These are phyloP conservation scores for Barnettozyma hawaiiensis DNA, from an alignment of 1,139 yeast genomes.

Conservation along the genomic window DNA sequence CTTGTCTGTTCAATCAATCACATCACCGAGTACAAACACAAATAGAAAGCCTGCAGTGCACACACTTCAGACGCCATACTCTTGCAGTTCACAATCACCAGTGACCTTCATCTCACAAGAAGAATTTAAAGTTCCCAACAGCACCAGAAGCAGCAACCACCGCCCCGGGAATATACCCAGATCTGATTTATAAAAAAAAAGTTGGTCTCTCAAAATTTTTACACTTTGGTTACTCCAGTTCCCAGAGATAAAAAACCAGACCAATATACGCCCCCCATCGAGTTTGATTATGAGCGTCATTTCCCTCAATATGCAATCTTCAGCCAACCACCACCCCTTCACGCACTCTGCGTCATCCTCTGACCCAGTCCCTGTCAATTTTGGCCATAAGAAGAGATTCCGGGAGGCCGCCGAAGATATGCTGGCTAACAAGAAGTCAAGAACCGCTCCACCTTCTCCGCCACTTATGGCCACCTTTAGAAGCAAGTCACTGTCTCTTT, in stretches of 20 bases:
- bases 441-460: conserved; percentile 50
- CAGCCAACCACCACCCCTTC: conserved; percentile 12
- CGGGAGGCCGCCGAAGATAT: conserved; percentile 21
- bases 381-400: conserved; percentile 24
- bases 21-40: too few species aligned
- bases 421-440: conserved; percentile 34
- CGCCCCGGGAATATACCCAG: not conserved
- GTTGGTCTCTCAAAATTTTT: too few species aligned
- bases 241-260: too few species aligned
- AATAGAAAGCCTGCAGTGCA: conserved; percentile 1
- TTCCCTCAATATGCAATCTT: conserved; percentile 11
- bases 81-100: not conserved
- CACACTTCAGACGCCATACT: not conserved
- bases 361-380: conserved; percentile 9
- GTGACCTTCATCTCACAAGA: not conserved
- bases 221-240: conserved; percentile 9
- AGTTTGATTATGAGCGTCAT: conserved; percentile 1
- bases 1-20: too few species aligned
- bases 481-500: conserved; percentile 19
- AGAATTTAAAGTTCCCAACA: too few species aligned
- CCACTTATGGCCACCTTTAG: conserved; percentile 23
- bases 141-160: not conserved
- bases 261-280: not conserved
- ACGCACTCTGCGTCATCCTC: conserved; percentile 12
- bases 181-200: too few species aligned